These are phyloP conservation scores for Wickerhamomyces alni DNA, from an alignment of 805 yeast genomes.

Conservation along the genomic window DNA sequence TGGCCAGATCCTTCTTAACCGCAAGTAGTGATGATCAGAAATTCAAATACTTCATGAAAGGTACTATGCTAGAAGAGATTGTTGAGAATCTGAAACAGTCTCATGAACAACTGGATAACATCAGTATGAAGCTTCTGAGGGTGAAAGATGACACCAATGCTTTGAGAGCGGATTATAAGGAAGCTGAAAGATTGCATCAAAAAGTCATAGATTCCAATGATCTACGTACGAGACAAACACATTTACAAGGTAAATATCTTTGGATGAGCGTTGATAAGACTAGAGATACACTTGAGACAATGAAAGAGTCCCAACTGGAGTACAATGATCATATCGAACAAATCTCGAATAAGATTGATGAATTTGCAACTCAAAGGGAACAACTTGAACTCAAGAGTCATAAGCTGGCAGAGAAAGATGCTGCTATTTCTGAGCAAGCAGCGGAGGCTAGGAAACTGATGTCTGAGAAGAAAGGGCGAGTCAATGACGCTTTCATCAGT, in stretches of 20 bases:
- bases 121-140: constrained; percentile 34
- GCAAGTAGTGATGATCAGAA: constrained; percentile 67
- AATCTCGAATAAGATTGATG: constrained; percentile 2
- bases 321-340: constrained; percentile 5
- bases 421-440: too few species aligned
- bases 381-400: neutral
- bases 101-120: constrained; percentile 26
- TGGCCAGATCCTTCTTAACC: constrained; percentile 84
- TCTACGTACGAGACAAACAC: constrained; percentile 31
- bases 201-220: constrained; percentile 36
- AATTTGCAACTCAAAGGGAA: neutral
- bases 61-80: constrained; percentile 69
- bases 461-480: too few species aligned
- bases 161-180: constrained; percentile 34
- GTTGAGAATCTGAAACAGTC: constrained; percentile 43
- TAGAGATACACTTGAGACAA: constrained; percentile 3
- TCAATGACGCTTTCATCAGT: too few species aligned
- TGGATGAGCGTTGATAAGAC: constrained; percentile 37
- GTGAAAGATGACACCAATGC: constrained; percentile 34
- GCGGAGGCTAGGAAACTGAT: too few species aligned
- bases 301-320: constrained; percentile 10
- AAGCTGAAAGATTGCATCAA: constrained; percentile 34
- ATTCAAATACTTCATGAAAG: constrained; percentile 73
- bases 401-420: too few species aligned
- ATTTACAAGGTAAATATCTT: constrained; percentile 40